Conservation (phyloP, 495 filamentous ascomycete species). For the Aspergillus diversus region DNA sequence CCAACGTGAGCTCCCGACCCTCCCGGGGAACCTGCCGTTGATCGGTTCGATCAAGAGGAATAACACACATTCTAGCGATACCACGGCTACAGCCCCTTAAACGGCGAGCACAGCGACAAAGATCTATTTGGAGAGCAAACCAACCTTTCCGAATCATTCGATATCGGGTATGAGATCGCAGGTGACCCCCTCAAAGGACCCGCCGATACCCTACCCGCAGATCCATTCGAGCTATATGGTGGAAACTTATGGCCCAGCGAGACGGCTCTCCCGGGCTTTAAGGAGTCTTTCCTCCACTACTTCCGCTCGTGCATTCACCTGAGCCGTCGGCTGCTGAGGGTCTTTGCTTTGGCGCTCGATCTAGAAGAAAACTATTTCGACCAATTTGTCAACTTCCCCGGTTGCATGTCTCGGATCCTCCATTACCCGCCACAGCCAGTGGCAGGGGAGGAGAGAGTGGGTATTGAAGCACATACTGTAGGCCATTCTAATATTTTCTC, state of each 20-base stretch:
- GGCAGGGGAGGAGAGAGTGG: conserved; percentile 38
- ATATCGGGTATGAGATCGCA: conserved; percentile 43
- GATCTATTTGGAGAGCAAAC: conserved; percentile 20
- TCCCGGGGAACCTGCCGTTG: too few species aligned
- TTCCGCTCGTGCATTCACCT: conserved; percentile 31
- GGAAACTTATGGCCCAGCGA: conserved; percentile 36
- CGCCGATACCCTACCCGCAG: conserved; percentile 22
- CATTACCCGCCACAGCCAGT: conserved; percentile 48
- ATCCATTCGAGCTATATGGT: conserved; percentile 30
- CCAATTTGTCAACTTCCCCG: conserved; percentile 42
- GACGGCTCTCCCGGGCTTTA: conserved; percentile 25
- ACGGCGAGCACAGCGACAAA: conserved; percentile 30
- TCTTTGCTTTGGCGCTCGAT: conserved; percentile 51
- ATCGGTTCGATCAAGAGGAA: conserved; percentile 1
- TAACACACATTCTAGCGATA: conserved; percentile 29
- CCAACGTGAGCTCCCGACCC: conserved; percentile 27
- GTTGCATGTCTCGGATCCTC: conserved; percentile 45
- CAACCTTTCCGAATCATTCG: conserved; percentile 42
- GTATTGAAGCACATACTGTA: conserved; percentile 51
- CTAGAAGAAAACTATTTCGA: conserved; percentile 52
- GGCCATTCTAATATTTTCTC: not conserved
- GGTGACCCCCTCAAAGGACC: conserved; percentile 31
- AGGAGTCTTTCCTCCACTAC: conserved; percentile 29
- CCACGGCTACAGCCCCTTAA: conserved; percentile 39
- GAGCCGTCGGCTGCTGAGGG: conserved; percentile 39